Conservation (phyloP, 345 rosid genomes). For the Citrus sp. region DNA sequence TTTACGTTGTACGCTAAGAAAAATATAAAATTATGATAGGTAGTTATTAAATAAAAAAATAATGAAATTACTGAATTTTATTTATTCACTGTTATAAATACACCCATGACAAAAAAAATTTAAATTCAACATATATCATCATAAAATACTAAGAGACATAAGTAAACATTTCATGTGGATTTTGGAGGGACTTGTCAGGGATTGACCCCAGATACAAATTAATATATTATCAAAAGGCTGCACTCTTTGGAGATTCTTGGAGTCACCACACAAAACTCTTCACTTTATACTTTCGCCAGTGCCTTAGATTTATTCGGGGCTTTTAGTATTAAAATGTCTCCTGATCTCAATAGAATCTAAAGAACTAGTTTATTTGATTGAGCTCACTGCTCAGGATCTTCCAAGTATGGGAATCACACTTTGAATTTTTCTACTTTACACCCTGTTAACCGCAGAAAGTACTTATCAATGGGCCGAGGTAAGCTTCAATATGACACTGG, state of each 20-base stretch:
- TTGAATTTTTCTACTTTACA: background rate
- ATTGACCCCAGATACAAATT: constrained; percentile 9
- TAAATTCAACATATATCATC: too few relatives aligned
- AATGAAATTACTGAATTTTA: fast-evolving
- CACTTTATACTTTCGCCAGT: background rate
- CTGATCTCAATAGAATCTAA: background rate
- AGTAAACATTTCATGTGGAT: constrained; percentile 17
- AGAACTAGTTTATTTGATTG: background rate
- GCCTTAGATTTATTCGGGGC: background rate
- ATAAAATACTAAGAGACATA: background rate
- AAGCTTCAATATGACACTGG: background rate
- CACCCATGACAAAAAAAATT: too few relatives aligned
- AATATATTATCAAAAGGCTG: constrained; percentile 13
- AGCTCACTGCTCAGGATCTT: background rate
- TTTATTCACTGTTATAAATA: too few relatives aligned
- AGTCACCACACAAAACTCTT: background rate
- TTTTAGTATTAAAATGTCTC: background rate
- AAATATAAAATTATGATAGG: too few relatives aligned
- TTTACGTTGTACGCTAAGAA: too few relatives aligned
- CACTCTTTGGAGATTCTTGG: constrained; percentile 17
- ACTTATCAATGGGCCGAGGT: background rate
- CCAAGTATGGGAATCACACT: background rate
- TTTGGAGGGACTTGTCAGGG: constrained; percentile 6
- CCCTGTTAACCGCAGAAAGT: background rate
- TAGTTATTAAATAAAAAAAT: too few relatives aligned